Conservation (phyloP, 306 rosid genomes). For the Prunus salicina region DNA sequence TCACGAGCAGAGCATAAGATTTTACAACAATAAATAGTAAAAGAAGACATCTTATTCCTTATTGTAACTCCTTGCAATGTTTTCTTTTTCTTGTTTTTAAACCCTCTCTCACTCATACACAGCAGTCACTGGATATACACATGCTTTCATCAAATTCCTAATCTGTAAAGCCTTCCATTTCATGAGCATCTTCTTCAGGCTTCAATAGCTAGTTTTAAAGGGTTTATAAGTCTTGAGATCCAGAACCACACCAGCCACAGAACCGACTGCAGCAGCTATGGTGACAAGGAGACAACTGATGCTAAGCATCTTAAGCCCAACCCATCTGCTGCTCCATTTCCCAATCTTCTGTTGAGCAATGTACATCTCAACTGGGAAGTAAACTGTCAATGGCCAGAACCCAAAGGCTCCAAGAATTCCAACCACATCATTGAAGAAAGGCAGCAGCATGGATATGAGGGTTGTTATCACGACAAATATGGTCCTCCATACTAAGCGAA, state of each 20-base stretch:
- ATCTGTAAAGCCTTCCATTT: too few species aligned
- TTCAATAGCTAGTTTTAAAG: constrained; percentile 55
- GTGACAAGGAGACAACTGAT: constrained; percentile 47
- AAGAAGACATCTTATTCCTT: constrained; percentile 4
- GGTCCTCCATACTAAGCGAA: constrained; percentile 66
- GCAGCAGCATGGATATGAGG: constrained; percentile 60
- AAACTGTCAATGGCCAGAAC: constrained; percentile 77
- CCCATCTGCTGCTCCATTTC: constrained; percentile 51
- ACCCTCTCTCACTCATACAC: too few species aligned
- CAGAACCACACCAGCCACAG: constrained; percentile 62
- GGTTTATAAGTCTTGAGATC: constrained; percentile 72
- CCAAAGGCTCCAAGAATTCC: constrained; percentile 81
- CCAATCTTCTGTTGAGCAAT: constrained; percentile 55
- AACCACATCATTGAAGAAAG: constrained; percentile 79
- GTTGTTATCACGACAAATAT: constrained; percentile 57
- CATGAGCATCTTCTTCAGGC: background rate
- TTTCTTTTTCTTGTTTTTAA: background rate
- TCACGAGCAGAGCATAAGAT: too few species aligned
- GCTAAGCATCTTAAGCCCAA: constrained; percentile 58
- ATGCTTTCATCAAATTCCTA: background rate
- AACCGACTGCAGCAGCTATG: constrained; percentile 60
- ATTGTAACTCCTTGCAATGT: background rate
- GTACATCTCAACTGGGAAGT: constrained; percentile 73
- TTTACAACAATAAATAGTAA: too few species aligned
- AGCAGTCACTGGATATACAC: background rate